These are phyloP conservation scores for Entrophospora sp. DNA, from an alignment of 192 early-diverging fungal species.

Conservation along the genomic window DNA sequence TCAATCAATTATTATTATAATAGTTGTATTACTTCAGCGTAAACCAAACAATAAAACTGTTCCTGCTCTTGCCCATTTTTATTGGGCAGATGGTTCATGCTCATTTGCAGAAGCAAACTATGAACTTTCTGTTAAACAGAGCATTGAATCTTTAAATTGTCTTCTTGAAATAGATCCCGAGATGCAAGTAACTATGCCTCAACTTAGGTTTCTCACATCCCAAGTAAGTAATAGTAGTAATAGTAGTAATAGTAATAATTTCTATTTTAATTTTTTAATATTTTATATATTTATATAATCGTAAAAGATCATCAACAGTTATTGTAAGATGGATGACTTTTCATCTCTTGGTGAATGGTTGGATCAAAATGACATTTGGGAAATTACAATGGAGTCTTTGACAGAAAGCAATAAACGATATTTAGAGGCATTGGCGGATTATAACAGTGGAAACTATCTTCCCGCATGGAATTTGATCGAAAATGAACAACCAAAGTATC, in stretches of 20 bases:
- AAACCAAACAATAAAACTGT: neutral
- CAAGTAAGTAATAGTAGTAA: neutral
- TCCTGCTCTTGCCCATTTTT: neutral
- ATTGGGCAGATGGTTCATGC: neutral
- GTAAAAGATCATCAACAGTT: slow-evolving; percentile 12
- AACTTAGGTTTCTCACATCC: slow-evolving; percentile 6
- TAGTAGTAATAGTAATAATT: neutral
- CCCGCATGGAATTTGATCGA: slow-evolving; percentile 3
- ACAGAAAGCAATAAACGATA: neutral
- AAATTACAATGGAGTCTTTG: neutral
- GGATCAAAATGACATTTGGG: neutral
- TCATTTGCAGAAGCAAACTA: slow-evolving; percentile 13
- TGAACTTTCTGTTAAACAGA: neutral
- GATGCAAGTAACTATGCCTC: neutral
- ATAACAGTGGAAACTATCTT: neutral
- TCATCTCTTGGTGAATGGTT: slow-evolving; percentile 16
- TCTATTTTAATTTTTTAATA: neutral
- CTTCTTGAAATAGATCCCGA: slow-evolving; percentile 3
- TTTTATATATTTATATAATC: neutral
- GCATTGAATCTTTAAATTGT: neutral
- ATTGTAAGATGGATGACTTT: slow-evolving; percentile 11
- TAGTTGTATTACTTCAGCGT: neutral
- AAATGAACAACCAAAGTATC: neutral
- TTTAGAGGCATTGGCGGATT: neutral
- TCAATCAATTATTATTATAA: no score